Conservation (phyloP, 2,329 filamentous ascomycete genomes). For the Botrytis paeoniae region DNA sequence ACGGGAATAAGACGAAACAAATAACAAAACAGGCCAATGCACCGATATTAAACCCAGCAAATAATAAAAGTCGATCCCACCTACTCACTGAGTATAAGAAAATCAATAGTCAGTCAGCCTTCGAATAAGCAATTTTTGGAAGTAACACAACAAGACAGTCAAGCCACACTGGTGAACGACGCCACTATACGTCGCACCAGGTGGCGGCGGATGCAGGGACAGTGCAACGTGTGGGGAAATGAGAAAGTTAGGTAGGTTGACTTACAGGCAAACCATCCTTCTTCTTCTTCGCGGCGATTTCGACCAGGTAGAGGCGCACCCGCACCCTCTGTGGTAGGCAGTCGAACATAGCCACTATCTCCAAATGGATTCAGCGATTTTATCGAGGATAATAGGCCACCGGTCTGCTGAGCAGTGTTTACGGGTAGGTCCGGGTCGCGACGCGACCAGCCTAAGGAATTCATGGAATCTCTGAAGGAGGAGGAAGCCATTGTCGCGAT, state of each 20-base stretch:
- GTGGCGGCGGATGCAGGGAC: constrained; percentile 35
- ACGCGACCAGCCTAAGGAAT: constrained; percentile 90
- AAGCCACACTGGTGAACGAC: constrained; percentile 23
- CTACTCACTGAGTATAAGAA: constrained; percentile 69
- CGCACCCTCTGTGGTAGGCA: constrained; percentile 78
- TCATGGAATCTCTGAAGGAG: constrained; percentile 91
- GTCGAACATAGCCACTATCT: constrained; percentile 80
- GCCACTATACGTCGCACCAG: constrained; percentile 30
- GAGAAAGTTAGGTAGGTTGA: constrained; percentile 35
- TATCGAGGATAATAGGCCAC: constrained; percentile 70
- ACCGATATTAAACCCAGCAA: constrained; percentile 84
- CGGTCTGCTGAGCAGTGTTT: constrained; percentile 67
- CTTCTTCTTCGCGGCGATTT: constrained; percentile 85
- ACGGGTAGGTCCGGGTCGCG: constrained; percentile 74
- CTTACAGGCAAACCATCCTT: constrained; percentile 94
- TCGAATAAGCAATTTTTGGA: constrained; percentile 24
- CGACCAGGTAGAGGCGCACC: constrained; percentile 85
- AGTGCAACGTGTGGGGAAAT: constrained; percentile 29
- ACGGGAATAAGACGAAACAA: constrained; percentile 85
- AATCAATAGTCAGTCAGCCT: constrained; percentile 37
- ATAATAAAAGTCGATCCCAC: constrained; percentile 94
- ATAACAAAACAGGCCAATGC: constrained; percentile 90
- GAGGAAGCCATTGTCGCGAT: constrained; percentile 68
- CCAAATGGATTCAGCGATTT: constrained; percentile 86
- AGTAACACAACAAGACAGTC: constrained; percentile 27